Evolutionary conservation across 2,329 filamentous ascomycete species (phyloP).

Genomic region (Tolypocladium pustulatum): DNA sequence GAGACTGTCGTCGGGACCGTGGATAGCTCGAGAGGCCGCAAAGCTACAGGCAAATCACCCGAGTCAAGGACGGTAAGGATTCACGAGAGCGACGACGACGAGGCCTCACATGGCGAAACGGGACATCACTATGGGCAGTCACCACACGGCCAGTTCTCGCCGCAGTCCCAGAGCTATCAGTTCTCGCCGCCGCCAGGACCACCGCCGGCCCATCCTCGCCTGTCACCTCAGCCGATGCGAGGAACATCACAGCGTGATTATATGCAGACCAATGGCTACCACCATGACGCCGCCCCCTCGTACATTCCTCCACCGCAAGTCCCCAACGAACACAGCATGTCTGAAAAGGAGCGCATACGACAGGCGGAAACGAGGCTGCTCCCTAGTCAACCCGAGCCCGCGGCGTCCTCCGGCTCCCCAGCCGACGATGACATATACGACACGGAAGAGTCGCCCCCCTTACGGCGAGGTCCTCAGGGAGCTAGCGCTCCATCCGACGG

Average conservation of each 20-base stretch:
- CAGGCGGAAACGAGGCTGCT: conserved; percentile 69
- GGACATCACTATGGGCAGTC: background rate
- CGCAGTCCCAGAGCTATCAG: conserved; percentile 22
- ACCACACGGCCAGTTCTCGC: background rate
- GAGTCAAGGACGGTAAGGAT: conserved; percentile 16
- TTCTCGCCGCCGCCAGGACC: conserved; percentile 3
- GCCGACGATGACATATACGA: conserved; percentile 43
- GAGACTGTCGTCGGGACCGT: conserved; percentile 80
- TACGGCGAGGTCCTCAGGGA: conserved; percentile 3
- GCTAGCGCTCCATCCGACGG: conserved; percentile 6
- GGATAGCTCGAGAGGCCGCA: conserved; percentile 48
- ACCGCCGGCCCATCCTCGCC: conserved; percentile 6
- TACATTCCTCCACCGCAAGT: conserved; percentile 52
- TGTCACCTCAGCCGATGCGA: background rate
- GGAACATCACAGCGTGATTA: conserved; percentile 3
- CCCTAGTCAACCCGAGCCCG: conserved; percentile 58
- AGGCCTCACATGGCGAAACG: conserved; percentile 12
- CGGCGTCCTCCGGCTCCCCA: conserved; percentile 25
- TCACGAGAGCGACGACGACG: conserved; percentile 21
- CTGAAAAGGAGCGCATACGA: conserved; percentile 74
- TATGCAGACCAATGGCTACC: conserved; percentile 9
- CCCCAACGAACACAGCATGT: conserved; percentile 49
- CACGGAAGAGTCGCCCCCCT: conserved; percentile 29
- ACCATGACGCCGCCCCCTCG: conserved; percentile 25
- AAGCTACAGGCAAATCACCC: conserved; percentile 12